Base-by-base conservation (phyloP, 805 yeast genomes). In the Spathaspora passalidarum region DNA sequence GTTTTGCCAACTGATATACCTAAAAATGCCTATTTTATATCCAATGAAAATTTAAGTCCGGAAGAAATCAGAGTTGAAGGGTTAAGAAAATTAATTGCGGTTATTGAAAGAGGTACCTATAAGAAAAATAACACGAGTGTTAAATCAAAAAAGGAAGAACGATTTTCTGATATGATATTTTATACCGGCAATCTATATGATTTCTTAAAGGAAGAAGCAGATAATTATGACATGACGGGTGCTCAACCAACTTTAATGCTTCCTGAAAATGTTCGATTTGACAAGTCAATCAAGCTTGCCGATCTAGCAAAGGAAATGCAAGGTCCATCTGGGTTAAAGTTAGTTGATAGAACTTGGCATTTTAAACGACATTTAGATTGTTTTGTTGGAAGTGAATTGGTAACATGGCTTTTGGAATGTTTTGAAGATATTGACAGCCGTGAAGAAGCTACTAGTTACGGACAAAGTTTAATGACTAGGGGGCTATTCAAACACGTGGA, bases 51-150 rank as follows among this genome's bases (percentile, higher is more conserved):
- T 20, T 68, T 91, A 42, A 78, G 81, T 0, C 82, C 85, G 2
- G 99, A 92, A 59, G 98, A 92, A 63, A 78, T 86, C n/a, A 69
- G 96, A 46, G 76, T 92, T n/a, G 98, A 92, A 61, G 99, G 98
- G 0, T 68, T 92, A 17, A 71, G 92, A 38, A 80, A 82, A 39
- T 66, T 88, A 49, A 84, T 84, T 47, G 72, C 80, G 1, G 64
- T 79, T 22, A 77, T 90, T 11, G 83, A 84, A 51, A 75, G 82
- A 50, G 78, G 84, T 2, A 69, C 75, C 39, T 76, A 76, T 52
- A 44, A 46, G 22, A 44, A 40, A 14, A 32, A 42, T 16, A 45
- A 43, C 17, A 40, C 29, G 8, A 45, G 44, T 22, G 17, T n/a
- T 4, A 71, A 38, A 79, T 76, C 34, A 56, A 50, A 46, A n/a